These are phyloP conservation scores for Solanum pennellii DNA, from an alignment of 257 asterid genomes.

Conservation along the genomic window DNA sequence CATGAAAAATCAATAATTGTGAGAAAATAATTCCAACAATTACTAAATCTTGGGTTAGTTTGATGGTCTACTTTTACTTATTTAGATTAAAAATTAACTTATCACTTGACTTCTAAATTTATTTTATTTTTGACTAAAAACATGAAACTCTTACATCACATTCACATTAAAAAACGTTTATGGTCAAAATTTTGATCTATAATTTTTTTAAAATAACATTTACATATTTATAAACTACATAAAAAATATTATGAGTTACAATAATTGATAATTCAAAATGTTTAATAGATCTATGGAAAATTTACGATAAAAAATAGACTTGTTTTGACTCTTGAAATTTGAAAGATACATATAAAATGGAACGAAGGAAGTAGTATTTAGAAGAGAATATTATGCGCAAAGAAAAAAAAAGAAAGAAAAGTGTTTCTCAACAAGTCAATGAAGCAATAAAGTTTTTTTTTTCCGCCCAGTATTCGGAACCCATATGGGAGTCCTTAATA, in stretches of 20 bases:
- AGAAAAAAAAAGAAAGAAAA: too few relatives aligned
- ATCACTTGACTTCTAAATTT: not conserved
- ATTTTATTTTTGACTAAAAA: not conserved
- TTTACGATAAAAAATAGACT: too few relatives aligned
- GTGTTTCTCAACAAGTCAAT: not conserved
- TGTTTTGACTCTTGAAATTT: too few relatives aligned
- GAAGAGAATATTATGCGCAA: not conserved
- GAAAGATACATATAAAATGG: too few relatives aligned
- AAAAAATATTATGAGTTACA: too few relatives aligned
- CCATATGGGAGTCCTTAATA: fast-evolving
- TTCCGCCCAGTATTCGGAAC: fast-evolving
- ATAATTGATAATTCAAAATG: too few relatives aligned
- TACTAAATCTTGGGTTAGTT: not conserved
- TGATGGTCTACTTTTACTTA: not conserved
- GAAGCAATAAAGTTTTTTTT: not conserved
- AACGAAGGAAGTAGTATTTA: not conserved
- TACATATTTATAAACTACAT: too few relatives aligned
- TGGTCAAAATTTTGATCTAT: fast-evolving
- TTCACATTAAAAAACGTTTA: not conserved
- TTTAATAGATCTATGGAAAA: too few relatives aligned
- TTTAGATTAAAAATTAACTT: not conserved
- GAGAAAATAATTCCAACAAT: not conserved
- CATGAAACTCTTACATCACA: not conserved
- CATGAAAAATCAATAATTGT: not conserved
- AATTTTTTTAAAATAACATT: too few relatives aligned